Evolutionary conservation across 148 eudicot genomes (phyloP).

Genomic region (Rhododendron griersonianum): DNA sequence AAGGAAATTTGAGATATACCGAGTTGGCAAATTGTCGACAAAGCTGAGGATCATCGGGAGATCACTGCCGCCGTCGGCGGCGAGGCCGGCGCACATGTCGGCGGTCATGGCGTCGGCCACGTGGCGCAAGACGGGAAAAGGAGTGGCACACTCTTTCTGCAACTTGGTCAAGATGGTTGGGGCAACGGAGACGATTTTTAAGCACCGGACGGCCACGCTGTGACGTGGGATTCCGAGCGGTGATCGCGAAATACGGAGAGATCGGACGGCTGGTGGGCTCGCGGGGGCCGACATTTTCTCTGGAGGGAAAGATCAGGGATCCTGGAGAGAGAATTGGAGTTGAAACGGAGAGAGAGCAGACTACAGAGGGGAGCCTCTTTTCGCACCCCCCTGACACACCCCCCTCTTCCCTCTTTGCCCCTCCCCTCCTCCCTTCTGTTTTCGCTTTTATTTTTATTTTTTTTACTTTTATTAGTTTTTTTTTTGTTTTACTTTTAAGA

Average conservation of each 20-base stretch:
- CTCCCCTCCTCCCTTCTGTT: no score
- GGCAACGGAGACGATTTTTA: constrained; percentile 12
- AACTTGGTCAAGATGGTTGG: constrained; percentile 39
- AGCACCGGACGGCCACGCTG: constrained; percentile 48
- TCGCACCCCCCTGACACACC: no score
- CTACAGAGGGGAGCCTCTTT: no score
- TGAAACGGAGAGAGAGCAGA: neutral
- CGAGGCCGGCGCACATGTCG: constrained; percentile 72
- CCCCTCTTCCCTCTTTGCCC: no score
- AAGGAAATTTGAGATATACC: constrained; percentile 20
- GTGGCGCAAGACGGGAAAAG: constrained; percentile 61
- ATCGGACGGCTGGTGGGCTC: constrained; percentile 31
- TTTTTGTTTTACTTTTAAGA: no score
- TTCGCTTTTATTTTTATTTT: no score
- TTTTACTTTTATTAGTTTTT: no score
- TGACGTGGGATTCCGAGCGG: constrained; percentile 13
- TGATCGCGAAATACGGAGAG: constrained; percentile 20
- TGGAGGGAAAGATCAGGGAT: constrained; percentile 16
- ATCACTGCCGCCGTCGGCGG: constrained; percentile 45
- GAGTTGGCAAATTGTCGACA: constrained; percentile 43
- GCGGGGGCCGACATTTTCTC: constrained; percentile 30
- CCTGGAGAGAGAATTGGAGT: neutral
- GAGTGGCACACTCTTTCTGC: constrained; percentile 53
- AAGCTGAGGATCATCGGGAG: constrained; percentile 72
- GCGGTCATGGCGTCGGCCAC: constrained; percentile 69